A percentile compares a stretch with the other conserved stretches of the same genome.
Evolutionary conservation across 2,329 filamentous ascomycete species (phyloP).

Genomic region (Pyrenochaeta sp.): DNA sequence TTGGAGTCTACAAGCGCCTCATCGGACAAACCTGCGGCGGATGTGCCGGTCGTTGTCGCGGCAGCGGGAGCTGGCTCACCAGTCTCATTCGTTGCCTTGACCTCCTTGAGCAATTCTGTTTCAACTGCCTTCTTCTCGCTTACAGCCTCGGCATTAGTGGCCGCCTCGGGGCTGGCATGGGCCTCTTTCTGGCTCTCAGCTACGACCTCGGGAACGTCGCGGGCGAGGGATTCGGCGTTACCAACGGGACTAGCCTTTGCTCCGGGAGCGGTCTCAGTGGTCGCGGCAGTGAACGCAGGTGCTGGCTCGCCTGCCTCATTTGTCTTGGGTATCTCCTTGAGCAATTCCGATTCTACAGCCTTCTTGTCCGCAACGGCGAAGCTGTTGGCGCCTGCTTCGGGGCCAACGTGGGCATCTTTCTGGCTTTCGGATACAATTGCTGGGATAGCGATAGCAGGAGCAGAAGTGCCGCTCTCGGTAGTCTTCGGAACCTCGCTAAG

Average conservation of each 20-base stretch:
- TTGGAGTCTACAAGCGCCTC: slow-evolving; percentile 38
- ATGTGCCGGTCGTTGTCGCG: slow-evolving; percentile 32
- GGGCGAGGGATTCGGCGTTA: slow-evolving; percentile 40
- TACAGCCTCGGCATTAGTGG: slow-evolving; percentile 70
- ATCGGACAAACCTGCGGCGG: slow-evolving; percentile 47
- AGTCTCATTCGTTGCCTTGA: slow-evolving; percentile 53
- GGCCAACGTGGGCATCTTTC: slow-evolving; percentile 66
- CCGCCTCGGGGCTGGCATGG: slow-evolving; percentile 69
- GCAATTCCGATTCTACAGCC: slow-evolving; percentile 74
- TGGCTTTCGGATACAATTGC: slow-evolving; percentile 75
- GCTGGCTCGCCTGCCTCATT: slow-evolving; percentile 51
- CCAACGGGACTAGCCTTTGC: slow-evolving; percentile 15
- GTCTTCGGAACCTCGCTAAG: slow-evolving; percentile 45
- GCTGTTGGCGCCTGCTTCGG: slow-evolving; percentile 72
- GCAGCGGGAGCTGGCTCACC: slow-evolving; percentile 53
- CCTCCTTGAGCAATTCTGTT: slow-evolving; percentile 74
- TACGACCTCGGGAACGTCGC: slow-evolving; percentile 65
- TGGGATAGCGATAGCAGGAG: slow-evolving; percentile 54
- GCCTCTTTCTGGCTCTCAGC: slow-evolving; percentile 76
- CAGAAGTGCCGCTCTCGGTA: slow-evolving; percentile 50
- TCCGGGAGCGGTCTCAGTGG: slow-evolving; percentile 20
- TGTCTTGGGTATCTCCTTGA: slow-evolving; percentile 44
- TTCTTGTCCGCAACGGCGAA: slow-evolving; percentile 75
- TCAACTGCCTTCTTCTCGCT: slow-evolving; percentile 76
- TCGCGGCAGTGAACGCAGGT: slow-evolving; percentile 25